Evolutionary conservation across 148 eudicot species (phyloP), one percentile per base, ranked within the genome.

Genomic region (Hydrangea macrophylla): DNA sequence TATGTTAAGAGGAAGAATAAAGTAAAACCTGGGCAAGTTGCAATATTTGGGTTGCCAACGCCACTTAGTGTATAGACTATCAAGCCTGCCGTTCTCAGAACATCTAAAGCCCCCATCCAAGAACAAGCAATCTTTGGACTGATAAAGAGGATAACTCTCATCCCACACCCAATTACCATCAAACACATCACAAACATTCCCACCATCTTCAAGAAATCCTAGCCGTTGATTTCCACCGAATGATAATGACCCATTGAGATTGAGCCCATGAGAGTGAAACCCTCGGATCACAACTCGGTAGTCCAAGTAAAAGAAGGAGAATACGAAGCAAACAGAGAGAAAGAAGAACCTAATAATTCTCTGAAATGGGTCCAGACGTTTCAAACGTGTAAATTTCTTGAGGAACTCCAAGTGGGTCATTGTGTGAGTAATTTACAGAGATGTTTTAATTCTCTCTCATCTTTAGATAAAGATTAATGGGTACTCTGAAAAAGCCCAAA

Each of bases 141-240:
- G 45, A 71, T 93, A 90, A 73, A 93, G 81, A 28, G 96, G 96
- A 75, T 90, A 90, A 71, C 71, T 90, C 62, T 93, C 96, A 83
- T 93, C 98, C 98, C 92, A 90, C 35, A 83, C 89, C 98, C 98
- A 93, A 74, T 82, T 76, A 35, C 98, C 98, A 64, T 87, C 83
- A 76, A 83, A 93, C 64, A 93, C 85, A 68, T 93, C 92, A 80
- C 98, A 93, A 45, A 37, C 54, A 45, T 57, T 81, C 0, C 60
- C 80, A 24, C 78, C 77, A 39, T 39, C 67, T 53, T 76, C 84
- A 24, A 77, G 58, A 78, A 83, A 79, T 10, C 70, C 81, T 60
- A 71, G 75, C 56, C 72, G 72, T 45, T 36, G 58, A 39, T 55
- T 55, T 32, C 69, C 75, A 18, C 24, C 35, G 10, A 32, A 18